A percentile compares a stretch with the other conserved stretches of the same genome.
phyloP scores from a whole-genome alignment of 768 basidiomycete genomes.

The Mycena polygramma region DNA sequence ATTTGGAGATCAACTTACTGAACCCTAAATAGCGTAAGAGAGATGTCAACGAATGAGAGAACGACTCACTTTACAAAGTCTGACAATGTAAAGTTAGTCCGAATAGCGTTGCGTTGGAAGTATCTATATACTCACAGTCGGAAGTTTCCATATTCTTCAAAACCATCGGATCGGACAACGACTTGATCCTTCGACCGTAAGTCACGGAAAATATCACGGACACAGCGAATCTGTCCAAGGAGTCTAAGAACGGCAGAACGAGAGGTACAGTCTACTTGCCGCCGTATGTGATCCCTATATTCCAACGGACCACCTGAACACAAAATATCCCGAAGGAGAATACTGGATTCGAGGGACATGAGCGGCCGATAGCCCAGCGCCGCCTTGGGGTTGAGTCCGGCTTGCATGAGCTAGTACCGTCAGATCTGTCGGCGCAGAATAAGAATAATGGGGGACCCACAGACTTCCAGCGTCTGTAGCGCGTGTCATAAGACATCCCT shows the following conservation, averaged over 20 bases:
- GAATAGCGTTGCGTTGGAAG: not conserved
- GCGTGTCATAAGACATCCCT: conserved; percentile 47
- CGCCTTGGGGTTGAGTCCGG: conserved; percentile 20
- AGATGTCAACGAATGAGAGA: not conserved
- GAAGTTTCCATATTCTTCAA: conserved; percentile 1
- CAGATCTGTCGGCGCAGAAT: not conserved
- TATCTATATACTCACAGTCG: conserved; percentile 2
- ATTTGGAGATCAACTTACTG: not conserved
- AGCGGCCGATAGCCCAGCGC: conserved; percentile 31
- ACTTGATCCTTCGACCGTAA: conserved; percentile 9
- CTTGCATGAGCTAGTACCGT: conserved; percentile 9
- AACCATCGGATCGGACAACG: conserved; percentile 4
- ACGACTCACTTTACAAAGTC: conserved; percentile 17
- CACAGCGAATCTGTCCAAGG: not conserved
- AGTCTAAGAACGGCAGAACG: not conserved
- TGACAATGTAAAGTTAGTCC: not conserved
- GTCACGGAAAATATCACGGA: conserved; percentile 14
- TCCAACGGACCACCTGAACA: not conserved
- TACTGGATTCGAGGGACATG: conserved; percentile 27
- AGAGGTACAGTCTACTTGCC: not conserved
- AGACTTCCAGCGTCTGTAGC: conserved; percentile 51
- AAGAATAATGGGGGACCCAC: conserved; percentile 35
- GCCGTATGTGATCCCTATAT: conserved; percentile 17
- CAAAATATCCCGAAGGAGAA: conserved; percentile 25
- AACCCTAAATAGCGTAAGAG: not conserved